phyloP scores from a whole-genome alignment of 257 asterid species.

The Solanum stenotomum region DNA sequence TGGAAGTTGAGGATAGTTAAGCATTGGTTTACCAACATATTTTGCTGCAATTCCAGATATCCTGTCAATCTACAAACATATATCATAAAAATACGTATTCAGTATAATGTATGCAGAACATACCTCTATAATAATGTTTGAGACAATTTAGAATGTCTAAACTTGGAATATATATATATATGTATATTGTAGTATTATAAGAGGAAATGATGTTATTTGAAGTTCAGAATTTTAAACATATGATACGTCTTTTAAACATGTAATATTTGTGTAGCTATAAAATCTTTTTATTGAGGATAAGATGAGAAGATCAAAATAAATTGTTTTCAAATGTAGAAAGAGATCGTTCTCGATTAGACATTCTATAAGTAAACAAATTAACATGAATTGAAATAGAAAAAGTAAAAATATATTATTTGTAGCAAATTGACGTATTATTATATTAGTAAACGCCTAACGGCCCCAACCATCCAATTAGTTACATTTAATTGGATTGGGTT shows the following conservation, averaged over 20 bases:
- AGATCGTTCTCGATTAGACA: not conserved
- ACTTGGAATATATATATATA: too few species aligned
- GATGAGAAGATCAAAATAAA: not conserved
- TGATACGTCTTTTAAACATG: not conserved
- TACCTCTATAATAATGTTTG: too few species aligned
- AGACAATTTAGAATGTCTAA: not conserved
- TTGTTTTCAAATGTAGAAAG: not conserved
- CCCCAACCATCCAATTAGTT: not conserved
- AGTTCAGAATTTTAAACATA: not conserved
- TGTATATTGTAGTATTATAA: too few species aligned
- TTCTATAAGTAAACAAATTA: not conserved
- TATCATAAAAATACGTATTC: not conserved
- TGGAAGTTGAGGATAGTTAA: constrained; percentile 33
- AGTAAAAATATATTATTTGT: not conserved
- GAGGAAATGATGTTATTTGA: too few species aligned
- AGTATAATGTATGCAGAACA: not conserved
- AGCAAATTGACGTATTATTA: not conserved
- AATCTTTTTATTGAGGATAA: not conserved
- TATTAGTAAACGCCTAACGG: not conserved
- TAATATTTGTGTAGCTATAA: not conserved
- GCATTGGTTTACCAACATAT: constrained; percentile 65
- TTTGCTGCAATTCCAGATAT: constrained; percentile 66
- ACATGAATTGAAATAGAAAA: not conserved
- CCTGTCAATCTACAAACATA: constrained; percentile 43
- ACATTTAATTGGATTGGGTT: too few species aligned